A percentile compares a stretch with the other conserved stretches of the same genome.
phyloP scores from a whole-genome alignment of 495 filamentous ascomycete species.

The Oidiodendron maius region DNA sequence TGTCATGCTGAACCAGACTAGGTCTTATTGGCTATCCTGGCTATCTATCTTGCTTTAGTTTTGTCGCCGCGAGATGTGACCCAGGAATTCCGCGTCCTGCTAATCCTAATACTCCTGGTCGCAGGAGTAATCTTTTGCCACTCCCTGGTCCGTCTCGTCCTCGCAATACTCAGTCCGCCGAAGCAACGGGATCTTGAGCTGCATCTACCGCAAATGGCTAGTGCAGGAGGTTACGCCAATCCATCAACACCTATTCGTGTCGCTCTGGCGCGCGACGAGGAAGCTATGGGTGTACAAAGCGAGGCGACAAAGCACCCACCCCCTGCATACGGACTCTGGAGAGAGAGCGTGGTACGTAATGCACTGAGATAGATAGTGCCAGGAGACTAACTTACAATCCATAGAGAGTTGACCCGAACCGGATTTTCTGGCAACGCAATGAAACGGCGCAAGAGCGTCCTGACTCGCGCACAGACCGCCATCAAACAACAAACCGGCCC shows the following conservation, averaged over 20 bases:
- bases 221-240: conserved; percentile 53
- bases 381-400: conserved; percentile 12
- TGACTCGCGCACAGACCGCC: conserved; percentile 12
- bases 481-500: conserved; percentile 40
- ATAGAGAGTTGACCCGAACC: conserved; percentile 70
- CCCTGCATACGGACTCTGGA: conserved; percentile 85
- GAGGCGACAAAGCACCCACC: conserved; percentile 56
- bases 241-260: conserved; percentile 58
- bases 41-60: conserved; percentile 37
- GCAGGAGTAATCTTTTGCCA: conserved; percentile 76
- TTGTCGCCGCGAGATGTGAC: conserved; percentile 26
- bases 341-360: conserved; percentile 68
- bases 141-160: conserved; percentile 64
- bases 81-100: conserved; percentile 64
- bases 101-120: conserved; percentile 68
- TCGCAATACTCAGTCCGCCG: conserved; percentile 41
- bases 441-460: conserved; percentile 19
- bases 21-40: no score
- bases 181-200: conserved; percentile 14
- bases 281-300: conserved; percentile 45
- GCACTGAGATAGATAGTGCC: no score
- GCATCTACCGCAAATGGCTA: conserved; percentile 34
- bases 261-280: conserved; percentile 56
- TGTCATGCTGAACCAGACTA: no score
- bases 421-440: conserved; percentile 72